These are phyloP conservation scores for Uncinocarpus reesii DNA, from an alignment of 2,329 filamentous ascomycete species.

Conservation along the genomic window DNA sequence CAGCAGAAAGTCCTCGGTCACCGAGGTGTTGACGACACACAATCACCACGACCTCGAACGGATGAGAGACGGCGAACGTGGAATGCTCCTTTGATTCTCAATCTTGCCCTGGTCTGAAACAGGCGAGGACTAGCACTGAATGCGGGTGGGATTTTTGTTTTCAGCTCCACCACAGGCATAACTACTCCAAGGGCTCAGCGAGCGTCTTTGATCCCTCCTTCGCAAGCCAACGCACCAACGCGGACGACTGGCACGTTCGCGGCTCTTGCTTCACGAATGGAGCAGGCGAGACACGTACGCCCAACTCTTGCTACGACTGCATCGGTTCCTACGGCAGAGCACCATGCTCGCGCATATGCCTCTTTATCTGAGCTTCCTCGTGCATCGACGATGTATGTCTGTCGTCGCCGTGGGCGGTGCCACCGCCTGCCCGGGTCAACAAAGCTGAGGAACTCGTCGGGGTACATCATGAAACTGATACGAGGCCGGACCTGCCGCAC, in stretches of 20 bases:
- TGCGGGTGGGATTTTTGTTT: too few species aligned
- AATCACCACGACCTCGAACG: not conserved
- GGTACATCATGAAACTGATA: conserved; percentile 4
- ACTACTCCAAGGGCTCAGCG: too few species aligned
- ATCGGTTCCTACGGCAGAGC: conserved; percentile 33
- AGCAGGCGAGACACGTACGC: conserved; percentile 34
- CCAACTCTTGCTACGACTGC: conserved; percentile 34
- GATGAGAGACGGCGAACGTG: too few species aligned
- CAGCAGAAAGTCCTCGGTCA: not conserved
- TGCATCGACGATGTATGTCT: conserved; percentile 29
- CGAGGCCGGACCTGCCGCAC: conserved; percentile 10
- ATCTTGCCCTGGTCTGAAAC: too few species aligned
- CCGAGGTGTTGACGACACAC: not conserved
- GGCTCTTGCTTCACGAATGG: conserved; percentile 36
- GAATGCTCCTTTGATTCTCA: too few species aligned
- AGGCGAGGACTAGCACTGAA: too few species aligned
- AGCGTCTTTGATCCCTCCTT: not conserved
- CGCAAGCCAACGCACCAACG: conserved; percentile 20
- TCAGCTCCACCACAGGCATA: too few species aligned
- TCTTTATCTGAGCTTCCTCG: conserved; percentile 29
- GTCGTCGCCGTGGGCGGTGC: conserved; percentile 1
- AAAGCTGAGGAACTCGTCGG: conserved; percentile 6
- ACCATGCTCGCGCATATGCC: conserved; percentile 37
- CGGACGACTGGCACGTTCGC: conserved; percentile 32
- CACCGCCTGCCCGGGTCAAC: not conserved